Percentiles rank a stretch among this genome's conserved stretches.
Evolutionary conservation across 129 eudicot genomes (phyloP).

Genomic region (Apium graveolens): DNA sequence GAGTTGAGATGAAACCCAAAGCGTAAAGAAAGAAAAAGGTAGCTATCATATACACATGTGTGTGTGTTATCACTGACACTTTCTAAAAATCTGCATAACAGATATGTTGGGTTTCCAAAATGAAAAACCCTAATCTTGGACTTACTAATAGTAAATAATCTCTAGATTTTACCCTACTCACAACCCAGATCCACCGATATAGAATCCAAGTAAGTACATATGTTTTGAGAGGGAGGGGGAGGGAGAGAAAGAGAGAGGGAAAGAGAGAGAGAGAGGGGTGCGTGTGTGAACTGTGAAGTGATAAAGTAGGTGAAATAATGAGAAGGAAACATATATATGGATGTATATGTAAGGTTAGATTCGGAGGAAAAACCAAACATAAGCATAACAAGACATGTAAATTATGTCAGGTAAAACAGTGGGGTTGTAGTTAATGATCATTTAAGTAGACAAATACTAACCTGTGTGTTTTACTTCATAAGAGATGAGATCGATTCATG

Average conservation of each 20-base stretch:
- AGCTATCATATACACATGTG: not conserved
- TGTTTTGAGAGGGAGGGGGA: no score
- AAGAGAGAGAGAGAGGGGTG: not conserved
- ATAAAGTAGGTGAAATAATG: not conserved
- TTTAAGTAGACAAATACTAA: not conserved
- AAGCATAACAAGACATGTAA: not conserved
- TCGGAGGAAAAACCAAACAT: not conserved
- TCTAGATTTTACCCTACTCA: not conserved
- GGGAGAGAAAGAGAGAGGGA: not conserved
- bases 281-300: not conserved
- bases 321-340: not conserved
- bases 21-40: not conserved
- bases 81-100: not conserved
- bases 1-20: not conserved
- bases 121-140: conserved; percentile 19
- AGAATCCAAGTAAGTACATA: no score
- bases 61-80: not conserved
- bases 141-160: not conserved
- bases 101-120: not conserved
- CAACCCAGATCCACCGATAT: conserved; percentile 6
- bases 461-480: not conserved
- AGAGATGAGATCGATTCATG: not conserved
- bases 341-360: not conserved
- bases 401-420: not conserved
- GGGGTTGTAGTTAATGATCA: not conserved